A percentile compares a stretch with the other conserved stretches of the same genome.
Conservation (phyloP, 805 yeast genomes). For the Sugiyamaella marilandica region DNA sequence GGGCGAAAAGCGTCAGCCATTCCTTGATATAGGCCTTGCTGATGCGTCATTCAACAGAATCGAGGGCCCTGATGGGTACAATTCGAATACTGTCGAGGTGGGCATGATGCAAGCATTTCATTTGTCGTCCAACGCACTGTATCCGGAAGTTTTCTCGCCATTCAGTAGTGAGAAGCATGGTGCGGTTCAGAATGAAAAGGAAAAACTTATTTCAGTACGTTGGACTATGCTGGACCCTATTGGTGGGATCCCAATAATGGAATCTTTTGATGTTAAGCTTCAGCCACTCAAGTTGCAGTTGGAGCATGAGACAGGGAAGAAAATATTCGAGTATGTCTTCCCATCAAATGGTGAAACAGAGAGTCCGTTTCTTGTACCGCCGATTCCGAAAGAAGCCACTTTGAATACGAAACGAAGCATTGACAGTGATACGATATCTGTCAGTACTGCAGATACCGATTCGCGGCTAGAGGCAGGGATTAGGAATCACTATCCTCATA, state of each 20-base stretch:
- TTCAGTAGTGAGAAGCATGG: slow-evolving; percentile 27
- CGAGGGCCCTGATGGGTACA: slow-evolving; percentile 62
- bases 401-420: slow-evolving; percentile 5
- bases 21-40: slow-evolving; percentile 65
- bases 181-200: slow-evolving; percentile 7
- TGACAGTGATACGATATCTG: slow-evolving; percentile 4
- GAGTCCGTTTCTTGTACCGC: slow-evolving; percentile 23
- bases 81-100: slow-evolving; percentile 55
- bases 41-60: slow-evolving; percentile 56
- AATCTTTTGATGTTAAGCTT: slow-evolving; percentile 52
- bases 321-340: slow-evolving; percentile 63
- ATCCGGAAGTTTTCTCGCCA: slow-evolving; percentile 69
- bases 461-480: not conserved
- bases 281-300: slow-evolving; percentile 67
- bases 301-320: slow-evolving; percentile 65
- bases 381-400: slow-evolving; percentile 10
- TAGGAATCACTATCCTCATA: not conserved
- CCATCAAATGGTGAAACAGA: slow-evolving; percentile 44
- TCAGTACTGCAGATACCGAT: not conserved
- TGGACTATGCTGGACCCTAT: slow-evolving; percentile 86
- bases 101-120: slow-evolving; percentile 66
- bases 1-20: slow-evolving; percentile 53
- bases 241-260: slow-evolving; percentile 86
- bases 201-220: slow-evolving; percentile 40
- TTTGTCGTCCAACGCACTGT: slow-evolving; percentile 49